phyloP scores from a whole-genome alignment of 2,329 filamentous ascomycete genomes.

The Sphaerulina populicola region DNA sequence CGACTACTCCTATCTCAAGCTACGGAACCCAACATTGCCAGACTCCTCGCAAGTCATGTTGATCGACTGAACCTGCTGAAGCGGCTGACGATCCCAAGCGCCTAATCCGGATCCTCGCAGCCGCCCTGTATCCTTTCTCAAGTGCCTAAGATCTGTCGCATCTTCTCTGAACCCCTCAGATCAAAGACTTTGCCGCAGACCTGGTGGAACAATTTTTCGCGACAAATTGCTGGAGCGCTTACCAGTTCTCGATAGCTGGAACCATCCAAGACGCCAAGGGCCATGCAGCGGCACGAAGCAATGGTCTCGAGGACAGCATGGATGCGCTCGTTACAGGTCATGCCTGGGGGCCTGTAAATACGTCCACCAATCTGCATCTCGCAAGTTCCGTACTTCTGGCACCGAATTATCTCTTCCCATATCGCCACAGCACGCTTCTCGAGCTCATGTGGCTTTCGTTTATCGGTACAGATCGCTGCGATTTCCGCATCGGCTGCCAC shows the following conservation, averaged over 20 bases:
- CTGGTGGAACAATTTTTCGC: not conserved
- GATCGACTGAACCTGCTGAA: slow-evolving; percentile 9
- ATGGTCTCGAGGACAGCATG: not conserved
- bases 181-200: not conserved
- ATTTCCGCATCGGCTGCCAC: not conserved
- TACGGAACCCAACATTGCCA: not conserved
- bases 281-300: not conserved
- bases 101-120: not conserved
- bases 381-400: not conserved
- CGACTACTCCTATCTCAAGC: slow-evolving; percentile 9
- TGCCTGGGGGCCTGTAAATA: not conserved
- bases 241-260: not conserved
- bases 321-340: not conserved
- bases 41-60: slow-evolving; percentile 6
- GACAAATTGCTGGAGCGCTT: not conserved
- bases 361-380: not conserved
- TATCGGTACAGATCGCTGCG: not conserved
- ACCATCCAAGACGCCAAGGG: not conserved
- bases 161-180: not conserved
- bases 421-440: not conserved
- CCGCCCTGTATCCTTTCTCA: not conserved
- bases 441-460: not conserved
- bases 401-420: not conserved
- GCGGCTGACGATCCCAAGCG: not conserved
- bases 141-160: not conserved